Base-by-base conservation (phyloP, 2,329 filamentous ascomycete genomes). In the Chaetomiaceae sp. region DNA sequence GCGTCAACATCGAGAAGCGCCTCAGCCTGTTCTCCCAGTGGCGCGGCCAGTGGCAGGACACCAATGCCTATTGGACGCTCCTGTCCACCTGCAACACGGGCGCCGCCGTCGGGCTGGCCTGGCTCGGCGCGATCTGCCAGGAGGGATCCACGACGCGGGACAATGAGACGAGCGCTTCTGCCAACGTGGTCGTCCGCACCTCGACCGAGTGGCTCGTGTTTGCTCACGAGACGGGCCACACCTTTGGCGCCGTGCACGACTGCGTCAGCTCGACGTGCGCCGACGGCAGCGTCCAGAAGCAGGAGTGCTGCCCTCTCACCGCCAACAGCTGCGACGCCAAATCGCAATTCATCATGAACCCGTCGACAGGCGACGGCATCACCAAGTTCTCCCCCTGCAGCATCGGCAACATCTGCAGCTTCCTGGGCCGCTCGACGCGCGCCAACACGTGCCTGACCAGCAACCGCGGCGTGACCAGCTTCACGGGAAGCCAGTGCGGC, bases 221-320 rank as follows among this genome's bases (percentile, higher is more conserved):
- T 70, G 92, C 92, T 27, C 92, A 97, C 68, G 92, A 97, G 71
- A 85, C 86, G 3, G 92, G 91, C 1, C 92, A 97, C 69, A 97
- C 91, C 0, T 97, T 96, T 69, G 92, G 92, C 42, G 94, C 92
- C 5, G 90, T 96, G 9, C 94, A 99, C 70, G 94, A 99, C 71
- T 99, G 94, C 70, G 87, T 83, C 3, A 67, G 75, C 0, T 58
- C 70, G n/a, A 80, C 86, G 2, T 97, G 92, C 67, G 63, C 65
- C 6, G 78, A 89, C 55, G 77, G 81, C 19, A 81, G 82, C 34
- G 69, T 69, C 6, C 67, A 68, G 9, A 70, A 67, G 51, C 78
- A 78, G 61, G 71, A 79, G 63, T 99, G 94, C 70, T 99, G 94
- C 63, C 94, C 91, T 0, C 75, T 96, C 7, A 87, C 78, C 61